phyloP scores from a whole-genome alignment of 1,284 basidiomycete species.

The Athelia sp. region DNA sequence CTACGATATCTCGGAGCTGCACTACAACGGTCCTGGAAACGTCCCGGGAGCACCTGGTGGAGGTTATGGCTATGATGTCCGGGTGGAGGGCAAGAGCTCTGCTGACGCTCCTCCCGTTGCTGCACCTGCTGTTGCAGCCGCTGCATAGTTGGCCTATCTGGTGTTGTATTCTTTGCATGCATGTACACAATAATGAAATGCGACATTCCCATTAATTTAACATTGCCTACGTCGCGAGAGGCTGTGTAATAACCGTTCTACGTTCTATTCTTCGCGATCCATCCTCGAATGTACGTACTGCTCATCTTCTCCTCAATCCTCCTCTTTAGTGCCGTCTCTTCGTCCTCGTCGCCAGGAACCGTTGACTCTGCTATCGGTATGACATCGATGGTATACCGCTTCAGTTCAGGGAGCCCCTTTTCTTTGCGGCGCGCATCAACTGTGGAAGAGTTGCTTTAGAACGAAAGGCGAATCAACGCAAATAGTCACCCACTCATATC shows the following conservation, averaged over 20 bases:
- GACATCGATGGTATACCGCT: constrained; percentile 81
- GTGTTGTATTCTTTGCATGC: no score
- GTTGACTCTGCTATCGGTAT: constrained; percentile 54
- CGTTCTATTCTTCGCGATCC: constrained; percentile 42
- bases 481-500: constrained; percentile 51
- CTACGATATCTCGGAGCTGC: constrained; percentile 76
- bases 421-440: constrained; percentile 59
- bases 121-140: constrained; percentile 8
- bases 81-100: constrained; percentile 33
- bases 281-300: constrained; percentile 83
- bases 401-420: constrained; percentile 53
- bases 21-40: constrained; percentile 78
- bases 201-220: no score
- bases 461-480: not conserved
- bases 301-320: constrained; percentile 71
- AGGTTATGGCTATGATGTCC: constrained; percentile 76
- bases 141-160: not conserved
- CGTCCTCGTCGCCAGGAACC: constrained; percentile 45
- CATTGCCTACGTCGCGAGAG: no score
- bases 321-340: constrained; percentile 64
- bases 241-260: not conserved
- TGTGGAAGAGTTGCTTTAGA: constrained; percentile 21
- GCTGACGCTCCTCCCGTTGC: constrained; percentile 14
- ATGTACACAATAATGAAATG: no score
- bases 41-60: constrained; percentile 50